Base-by-base conservation (phyloP, 2,329 filamentous ascomycete species). In the Byssochlamys sp. region DNA sequence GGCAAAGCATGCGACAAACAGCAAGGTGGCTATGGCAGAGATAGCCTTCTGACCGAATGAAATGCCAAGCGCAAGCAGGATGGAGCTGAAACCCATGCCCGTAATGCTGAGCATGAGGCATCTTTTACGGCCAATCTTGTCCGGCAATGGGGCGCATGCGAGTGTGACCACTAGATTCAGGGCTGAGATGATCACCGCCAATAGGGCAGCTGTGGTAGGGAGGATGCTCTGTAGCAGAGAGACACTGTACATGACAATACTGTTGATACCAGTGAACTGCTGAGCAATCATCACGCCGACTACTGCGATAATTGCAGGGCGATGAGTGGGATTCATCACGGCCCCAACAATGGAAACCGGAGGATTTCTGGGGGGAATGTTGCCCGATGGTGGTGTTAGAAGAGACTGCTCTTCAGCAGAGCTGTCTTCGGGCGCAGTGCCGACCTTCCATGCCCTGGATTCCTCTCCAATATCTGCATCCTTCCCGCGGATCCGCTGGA, bases 191-290 rank as follows among this genome's bases (percentile, higher is more conserved):
- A 89, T 76, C 59, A 97, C 92, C 56, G 92, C 95, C 55, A 99
- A 81, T 1, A 95, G 76, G 0, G 88, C 87, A 0, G 91, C 92
- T 60, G 86, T 90, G 52, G 90, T 84, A 2, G 90, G 88, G 0
- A 99, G 82, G 1, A 97, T 81, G 61, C 85, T 85, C 31, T 88
- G 84, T 12, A 99, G 82, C 1, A 99, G 84, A 0, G 89, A 91
- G 4, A 97, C 94, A 1, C 91, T 95, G 74, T 99, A 99, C 91
- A 99, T 96, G 74, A 97, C 88, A 68, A 97, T 92, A 58, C 88
- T 92, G 81, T 99, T 97, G 76, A 97, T 92, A 52, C 90, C 92
- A 58, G 89, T 92, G 39, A 96, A 80, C 71, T 99, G 94, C 71
- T 97, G 94, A 0, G 89, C 87, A 58, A 91, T 81, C 91, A 97